phyloP scores from a whole-genome alignment of 2,329 filamentous ascomycete genomes.

The Colletotrichum karsti region DNA sequence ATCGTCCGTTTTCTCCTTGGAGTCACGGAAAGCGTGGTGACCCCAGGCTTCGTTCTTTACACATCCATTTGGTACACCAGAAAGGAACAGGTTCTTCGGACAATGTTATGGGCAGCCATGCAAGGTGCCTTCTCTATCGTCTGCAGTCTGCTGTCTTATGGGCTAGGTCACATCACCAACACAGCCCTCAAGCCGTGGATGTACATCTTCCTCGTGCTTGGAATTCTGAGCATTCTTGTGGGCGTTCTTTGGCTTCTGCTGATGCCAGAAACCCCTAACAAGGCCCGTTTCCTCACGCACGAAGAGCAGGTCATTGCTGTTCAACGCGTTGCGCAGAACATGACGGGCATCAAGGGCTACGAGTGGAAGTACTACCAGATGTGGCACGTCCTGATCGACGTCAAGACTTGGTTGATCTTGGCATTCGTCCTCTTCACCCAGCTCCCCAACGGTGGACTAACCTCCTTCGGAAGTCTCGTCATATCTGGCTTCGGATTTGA shows the following conservation, averaged over 20 bases:
- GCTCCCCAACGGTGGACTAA: constrained; percentile 31
- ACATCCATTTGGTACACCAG: constrained; percentile 29
- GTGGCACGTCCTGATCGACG: constrained; percentile 30
- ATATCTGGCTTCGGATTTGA: constrained; percentile 35
- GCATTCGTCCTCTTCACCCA: constrained; percentile 23
- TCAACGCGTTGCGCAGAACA: constrained; percentile 30
- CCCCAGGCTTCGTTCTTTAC: constrained; percentile 30
- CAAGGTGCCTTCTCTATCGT: neutral
- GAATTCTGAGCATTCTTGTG: neutral
- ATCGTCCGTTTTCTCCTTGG: constrained; percentile 29
- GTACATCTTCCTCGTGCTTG: neutral
- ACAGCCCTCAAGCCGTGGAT: neutral
- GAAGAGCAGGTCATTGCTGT: neutral
- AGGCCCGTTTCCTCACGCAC: neutral
- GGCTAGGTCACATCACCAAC: neutral
- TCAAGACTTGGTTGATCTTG: constrained; percentile 25
- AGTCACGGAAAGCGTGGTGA: constrained; percentile 28
- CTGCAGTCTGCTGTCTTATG: neutral
- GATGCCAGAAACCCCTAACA: neutral
- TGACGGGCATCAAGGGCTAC: constrained; percentile 37
- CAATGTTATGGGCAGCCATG: neutral
- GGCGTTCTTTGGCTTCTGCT: neutral
- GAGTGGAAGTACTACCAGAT: constrained; percentile 35
- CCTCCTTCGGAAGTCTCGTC: constrained; percentile 31
- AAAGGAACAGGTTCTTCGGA: neutral